Evolutionary conservation across 2,329 filamentous ascomycete species (phyloP).

Genomic region (Huntiella bhutanensis): DNA sequence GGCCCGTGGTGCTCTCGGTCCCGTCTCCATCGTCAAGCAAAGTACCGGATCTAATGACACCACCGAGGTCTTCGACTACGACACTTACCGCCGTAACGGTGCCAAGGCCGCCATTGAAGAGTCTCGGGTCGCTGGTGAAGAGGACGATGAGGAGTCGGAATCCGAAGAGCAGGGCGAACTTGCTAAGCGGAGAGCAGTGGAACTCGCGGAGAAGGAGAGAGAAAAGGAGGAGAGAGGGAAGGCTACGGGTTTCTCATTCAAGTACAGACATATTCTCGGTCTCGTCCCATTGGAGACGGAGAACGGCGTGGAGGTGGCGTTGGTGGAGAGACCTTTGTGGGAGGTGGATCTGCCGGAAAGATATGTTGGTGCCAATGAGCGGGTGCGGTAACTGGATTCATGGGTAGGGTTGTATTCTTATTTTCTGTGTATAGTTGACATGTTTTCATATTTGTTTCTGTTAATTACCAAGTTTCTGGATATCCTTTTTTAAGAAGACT

Average conservation of each 20-base stretch:
- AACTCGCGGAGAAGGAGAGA: slow-evolving; percentile 14
- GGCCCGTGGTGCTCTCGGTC: slow-evolving; percentile 25
- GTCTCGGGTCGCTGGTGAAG: slow-evolving; percentile 9
- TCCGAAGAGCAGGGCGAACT: slow-evolving; percentile 14
- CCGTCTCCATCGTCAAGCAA: slow-evolving; percentile 25
- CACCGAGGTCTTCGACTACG: slow-evolving; percentile 10
- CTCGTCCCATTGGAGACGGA: slow-evolving; percentile 28
- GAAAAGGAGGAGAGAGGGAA: slow-evolving; percentile 16
- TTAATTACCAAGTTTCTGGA: too few relatives aligned
- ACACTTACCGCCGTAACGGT: slow-evolving; percentile 5
- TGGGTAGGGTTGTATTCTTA: too few relatives aligned
- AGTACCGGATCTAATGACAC: slow-evolving; percentile 11
- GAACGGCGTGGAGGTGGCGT: slow-evolving; percentile 51
- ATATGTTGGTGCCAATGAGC: slow-evolving; percentile 20
- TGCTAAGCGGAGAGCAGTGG: slow-evolving; percentile 4
- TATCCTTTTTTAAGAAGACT: too few relatives aligned
- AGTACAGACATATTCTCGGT: slow-evolving; percentile 86
- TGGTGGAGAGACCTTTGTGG: slow-evolving; percentile 75
- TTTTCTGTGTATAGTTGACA: too few relatives aligned
- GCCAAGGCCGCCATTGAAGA: slow-evolving; percentile 14
- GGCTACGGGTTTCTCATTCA: slow-evolving; percentile 65
- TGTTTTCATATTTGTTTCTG: too few relatives aligned
- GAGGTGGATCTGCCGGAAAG: slow-evolving; percentile 59
- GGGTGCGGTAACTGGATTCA: not conserved
- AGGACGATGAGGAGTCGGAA: slow-evolving; percentile 23